Percentiles rank a stretch among this genome's conserved stretches.
Evolutionary conservation across 495 filamentous ascomycete genomes (phyloP).

Genomic region (Penicillium soppii): DNA sequence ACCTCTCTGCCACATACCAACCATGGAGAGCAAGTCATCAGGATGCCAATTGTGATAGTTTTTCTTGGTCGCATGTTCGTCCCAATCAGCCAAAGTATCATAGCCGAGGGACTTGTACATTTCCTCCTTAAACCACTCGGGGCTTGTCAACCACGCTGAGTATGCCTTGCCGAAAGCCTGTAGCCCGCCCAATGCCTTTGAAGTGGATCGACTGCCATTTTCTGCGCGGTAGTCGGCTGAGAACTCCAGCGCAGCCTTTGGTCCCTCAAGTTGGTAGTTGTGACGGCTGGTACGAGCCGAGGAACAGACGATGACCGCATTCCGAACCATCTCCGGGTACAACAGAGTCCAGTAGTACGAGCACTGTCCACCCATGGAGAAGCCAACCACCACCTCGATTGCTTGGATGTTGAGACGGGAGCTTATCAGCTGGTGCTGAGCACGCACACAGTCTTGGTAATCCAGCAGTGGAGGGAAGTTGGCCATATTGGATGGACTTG

Average conservation of each 20-base stretch:
- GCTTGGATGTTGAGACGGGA: constrained; percentile 52
- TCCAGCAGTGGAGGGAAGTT: constrained; percentile 56
- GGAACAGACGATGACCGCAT: constrained; percentile 62
- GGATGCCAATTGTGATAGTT: constrained; percentile 46
- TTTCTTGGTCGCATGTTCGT: constrained; percentile 53
- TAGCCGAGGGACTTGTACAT: constrained; percentile 54
- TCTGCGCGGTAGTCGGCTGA: constrained; percentile 35
- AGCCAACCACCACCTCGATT: constrained; percentile 56
- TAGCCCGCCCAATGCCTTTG: constrained; percentile 37
- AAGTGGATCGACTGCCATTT: constrained; percentile 10
- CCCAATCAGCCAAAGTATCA: constrained; percentile 58
- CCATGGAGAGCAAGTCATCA: constrained; percentile 60
- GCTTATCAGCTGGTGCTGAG: constrained; percentile 58
- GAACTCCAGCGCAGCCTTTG: constrained; percentile 53
- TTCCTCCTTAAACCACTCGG: constrained; percentile 61
- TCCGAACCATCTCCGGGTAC: constrained; percentile 58
- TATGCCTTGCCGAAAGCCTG: constrained; percentile 64
- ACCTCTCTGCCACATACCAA: constrained; percentile 63
- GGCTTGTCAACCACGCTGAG: constrained; percentile 66
- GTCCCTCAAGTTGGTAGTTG: constrained; percentile 67
- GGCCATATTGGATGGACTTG: constrained; percentile 58
- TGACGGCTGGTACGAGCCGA: constrained; percentile 62
- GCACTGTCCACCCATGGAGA: constrained; percentile 66
- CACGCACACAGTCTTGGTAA: constrained; percentile 58
- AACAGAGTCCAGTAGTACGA: constrained; percentile 62